phyloP scores from a whole-genome alignment of 2,329 filamentous ascomycete genomes.

The Nothophoma quercina region DNA sequence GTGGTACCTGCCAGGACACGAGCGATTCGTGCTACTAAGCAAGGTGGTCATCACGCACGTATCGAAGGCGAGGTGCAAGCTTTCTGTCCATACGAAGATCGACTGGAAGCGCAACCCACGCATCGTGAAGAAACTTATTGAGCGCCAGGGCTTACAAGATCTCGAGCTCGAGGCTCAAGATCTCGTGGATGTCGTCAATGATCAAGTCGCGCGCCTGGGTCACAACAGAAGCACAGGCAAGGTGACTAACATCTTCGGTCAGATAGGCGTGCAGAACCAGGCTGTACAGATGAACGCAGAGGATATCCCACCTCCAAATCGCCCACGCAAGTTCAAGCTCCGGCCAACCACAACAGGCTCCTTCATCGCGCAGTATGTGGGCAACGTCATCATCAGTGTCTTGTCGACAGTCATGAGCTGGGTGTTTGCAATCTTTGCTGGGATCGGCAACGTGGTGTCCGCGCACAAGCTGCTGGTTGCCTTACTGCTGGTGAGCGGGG shows the following conservation, averaged over 20 bases:
- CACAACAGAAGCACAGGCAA: slow-evolving; percentile 77
- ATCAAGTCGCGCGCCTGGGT: slow-evolving; percentile 78
- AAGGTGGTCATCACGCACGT: slow-evolving; percentile 95
- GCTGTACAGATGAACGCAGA: slow-evolving; percentile 57
- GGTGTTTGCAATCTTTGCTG: slow-evolving; percentile 71
- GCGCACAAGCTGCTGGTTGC: slow-evolving; percentile 78
- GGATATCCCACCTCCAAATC: slow-evolving; percentile 48
- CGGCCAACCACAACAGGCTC: slow-evolving; percentile 68
- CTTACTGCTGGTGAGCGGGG: slow-evolving; percentile 71
- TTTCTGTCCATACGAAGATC: slow-evolving; percentile 86
- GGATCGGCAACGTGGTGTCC: slow-evolving; percentile 71
- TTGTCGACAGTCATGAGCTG: slow-evolving; percentile 80
- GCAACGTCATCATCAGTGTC: slow-evolving; percentile 78
- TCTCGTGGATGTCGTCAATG: slow-evolving; percentile 76
- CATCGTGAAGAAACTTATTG: slow-evolving; percentile 58
- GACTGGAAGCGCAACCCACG: slow-evolving; percentile 74
- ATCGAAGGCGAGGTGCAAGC: slow-evolving; percentile 89
- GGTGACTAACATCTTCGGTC: slow-evolving; percentile 80
- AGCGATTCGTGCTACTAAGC: slow-evolving; percentile 80
- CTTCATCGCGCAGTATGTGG: slow-evolving; percentile 74
- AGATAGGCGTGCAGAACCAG: slow-evolving; percentile 73
- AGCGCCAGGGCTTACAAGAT: slow-evolving; percentile 76
- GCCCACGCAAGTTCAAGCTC: slow-evolving; percentile 49
- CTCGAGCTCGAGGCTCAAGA: slow-evolving; percentile 75
- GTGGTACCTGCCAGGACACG: slow-evolving; percentile 86